Conservation (phyloP, 179 eudicot species). For the Silene vulgaris region DNA sequence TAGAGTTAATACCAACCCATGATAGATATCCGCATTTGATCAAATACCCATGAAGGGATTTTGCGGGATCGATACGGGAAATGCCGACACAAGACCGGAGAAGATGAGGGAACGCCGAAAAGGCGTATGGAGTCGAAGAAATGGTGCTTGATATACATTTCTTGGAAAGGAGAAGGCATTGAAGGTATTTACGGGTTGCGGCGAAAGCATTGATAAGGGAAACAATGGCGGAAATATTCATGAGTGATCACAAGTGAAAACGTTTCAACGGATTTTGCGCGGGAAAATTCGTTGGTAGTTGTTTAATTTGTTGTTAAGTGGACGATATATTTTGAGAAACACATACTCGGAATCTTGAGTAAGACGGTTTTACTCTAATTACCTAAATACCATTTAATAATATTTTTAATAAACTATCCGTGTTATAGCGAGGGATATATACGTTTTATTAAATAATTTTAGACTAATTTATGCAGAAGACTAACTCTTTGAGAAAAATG, state of each 20-base stretch:
- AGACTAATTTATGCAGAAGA: too few species aligned
- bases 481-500: too few species aligned
- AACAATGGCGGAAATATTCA: background rate
- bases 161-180: slow-evolving; percentile 22
- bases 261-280: background rate
- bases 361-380: too few species aligned
- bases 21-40: slow-evolving; percentile 29
- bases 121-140: background rate
- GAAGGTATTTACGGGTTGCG: slow-evolving; percentile 25
- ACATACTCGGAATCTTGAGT: too few species aligned
- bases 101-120: slow-evolving; percentile 24
- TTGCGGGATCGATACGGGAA: slow-evolving; percentile 21
- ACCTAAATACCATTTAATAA: too few species aligned
- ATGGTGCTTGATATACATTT: slow-evolving; percentile 4
- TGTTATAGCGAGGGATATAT: too few species aligned
- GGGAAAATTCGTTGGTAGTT: background rate
- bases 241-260: background rate
- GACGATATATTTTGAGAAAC: too few species aligned
- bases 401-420: too few species aligned
- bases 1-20: slow-evolving; percentile 19
- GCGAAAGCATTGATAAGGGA: slow-evolving; percentile 19
- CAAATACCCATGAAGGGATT: slow-evolving; percentile 29
- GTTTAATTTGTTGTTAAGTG: background rate
- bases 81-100: slow-evolving; percentile 28
- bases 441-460: too few species aligned